phyloP scores from a whole-genome alignment of 768 basidiomycete species.

The Rhizopogon vesiculosus region DNA sequence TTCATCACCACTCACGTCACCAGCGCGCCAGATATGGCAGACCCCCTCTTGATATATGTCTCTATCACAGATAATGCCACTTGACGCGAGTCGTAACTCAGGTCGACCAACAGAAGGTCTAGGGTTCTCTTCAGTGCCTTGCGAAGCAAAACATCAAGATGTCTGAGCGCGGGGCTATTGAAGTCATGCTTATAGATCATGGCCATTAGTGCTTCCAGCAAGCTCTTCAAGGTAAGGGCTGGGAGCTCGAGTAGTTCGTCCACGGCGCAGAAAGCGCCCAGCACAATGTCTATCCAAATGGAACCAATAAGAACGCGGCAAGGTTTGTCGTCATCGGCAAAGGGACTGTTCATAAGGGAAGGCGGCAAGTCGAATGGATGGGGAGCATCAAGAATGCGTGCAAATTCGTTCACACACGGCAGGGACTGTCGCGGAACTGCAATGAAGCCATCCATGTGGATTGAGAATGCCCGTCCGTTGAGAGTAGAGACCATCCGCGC shows the following conservation, averaged over 20 bases:
- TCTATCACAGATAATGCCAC: conserved; percentile 57
- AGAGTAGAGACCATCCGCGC: conserved; percentile 41
- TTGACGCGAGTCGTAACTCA: conserved; percentile 66
- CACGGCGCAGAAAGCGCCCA: conserved; percentile 46
- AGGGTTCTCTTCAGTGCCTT: conserved; percentile 47
- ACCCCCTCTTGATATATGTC: conserved; percentile 59
- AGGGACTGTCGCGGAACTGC: conserved; percentile 38
- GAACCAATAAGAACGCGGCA: conserved; percentile 53
- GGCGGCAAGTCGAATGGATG: conserved; percentile 43
- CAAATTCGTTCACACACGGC: conserved; percentile 56
- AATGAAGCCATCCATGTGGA: conserved; percentile 48
- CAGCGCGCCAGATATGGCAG: conserved; percentile 21
- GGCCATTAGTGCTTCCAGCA: conserved; percentile 61
- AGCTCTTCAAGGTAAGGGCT: conserved; percentile 49
- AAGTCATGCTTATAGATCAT: conserved; percentile 75
- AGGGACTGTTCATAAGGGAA: conserved; percentile 37
- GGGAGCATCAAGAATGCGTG: conserved; percentile 56
- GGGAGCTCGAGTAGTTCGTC: conserved; percentile 45
- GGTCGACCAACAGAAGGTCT: conserved; percentile 45
- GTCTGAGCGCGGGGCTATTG: conserved; percentile 45
- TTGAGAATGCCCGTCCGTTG: conserved; percentile 45
- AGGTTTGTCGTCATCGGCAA: conserved; percentile 36
- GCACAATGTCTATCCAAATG: conserved; percentile 54
- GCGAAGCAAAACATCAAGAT: conserved; percentile 49
- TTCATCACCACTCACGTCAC: conserved; percentile 6